Conservation (phyloP, 257 asterid species). For the Fraxinus cuspidata region DNA sequence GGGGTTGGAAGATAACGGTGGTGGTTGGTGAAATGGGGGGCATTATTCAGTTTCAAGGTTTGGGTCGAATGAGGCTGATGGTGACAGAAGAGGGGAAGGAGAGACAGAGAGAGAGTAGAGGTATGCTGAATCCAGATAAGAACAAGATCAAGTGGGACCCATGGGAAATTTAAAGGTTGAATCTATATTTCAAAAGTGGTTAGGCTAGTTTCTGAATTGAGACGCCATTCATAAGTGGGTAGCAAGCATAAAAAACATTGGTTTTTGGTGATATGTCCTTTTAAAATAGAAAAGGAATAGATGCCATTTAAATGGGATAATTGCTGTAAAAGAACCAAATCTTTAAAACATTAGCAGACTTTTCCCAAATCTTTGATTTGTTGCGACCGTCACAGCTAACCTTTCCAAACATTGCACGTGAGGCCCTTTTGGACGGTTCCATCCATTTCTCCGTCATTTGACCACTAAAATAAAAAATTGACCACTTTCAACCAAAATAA, state of each 20-base stretch:
- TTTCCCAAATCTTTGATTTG: no score
- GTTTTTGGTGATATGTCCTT: neutral
- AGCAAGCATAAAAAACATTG: neutral
- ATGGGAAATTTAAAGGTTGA: neutral
- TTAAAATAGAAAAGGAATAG: neutral
- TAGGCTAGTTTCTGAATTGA: neutral
- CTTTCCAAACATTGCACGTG: no score
- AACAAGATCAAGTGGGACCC: neutral
- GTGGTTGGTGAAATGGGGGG: neutral
- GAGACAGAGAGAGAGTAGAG: neutral
- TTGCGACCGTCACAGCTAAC: no score
- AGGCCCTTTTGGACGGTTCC: no score
- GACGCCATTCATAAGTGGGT: neutral
- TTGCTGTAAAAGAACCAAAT: no score
- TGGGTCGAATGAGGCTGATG: neutral
- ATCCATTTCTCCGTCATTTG: no score
- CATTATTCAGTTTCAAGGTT: neutral
- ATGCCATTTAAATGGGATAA: neutral
- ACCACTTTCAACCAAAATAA: no score
- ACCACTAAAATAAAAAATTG: no score
- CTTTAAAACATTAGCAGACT: no score
- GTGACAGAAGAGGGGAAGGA: neutral
- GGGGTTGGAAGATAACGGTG: neutral
- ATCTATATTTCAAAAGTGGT: neutral
- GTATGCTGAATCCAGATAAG: neutral